Base-by-base conservation (phyloP, 768 basidiomycete species). In the Porphyrellus cyaneotinctus region DNA sequence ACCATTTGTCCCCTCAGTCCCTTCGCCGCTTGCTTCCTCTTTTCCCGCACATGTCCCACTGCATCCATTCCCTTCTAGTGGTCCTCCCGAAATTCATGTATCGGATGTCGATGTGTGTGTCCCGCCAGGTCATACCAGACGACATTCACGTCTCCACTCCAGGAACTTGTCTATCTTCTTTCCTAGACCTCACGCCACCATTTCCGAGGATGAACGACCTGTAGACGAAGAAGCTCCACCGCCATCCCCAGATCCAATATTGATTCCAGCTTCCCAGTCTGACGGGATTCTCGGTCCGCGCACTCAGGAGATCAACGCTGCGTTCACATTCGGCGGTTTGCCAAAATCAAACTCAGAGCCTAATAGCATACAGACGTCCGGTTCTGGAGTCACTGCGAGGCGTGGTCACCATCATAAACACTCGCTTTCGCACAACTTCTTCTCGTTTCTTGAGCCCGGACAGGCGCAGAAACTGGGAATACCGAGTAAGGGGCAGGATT, bases 131-230 rank as follows among this genome's bases (percentile, higher is more conserved):
- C 69, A 70, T 10, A 66, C 49, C n/a, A 64, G 76, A 41, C 60
- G 76, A 39, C 91, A 93, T 68, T 71, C 81, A 4, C 80, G 91
- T 2, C 74, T 95, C 17, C 93, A 97, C 64, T 94, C 93, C 0
- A 83, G 93, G 42, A 97, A 97, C 63, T 74, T 97, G 3, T 95
- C 92, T 1, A 76, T 95, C 17, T 95, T 87, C 77, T 97, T 97
- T 61, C 94, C 94, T 15, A 80, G 84, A 31, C 80, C 83, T 0
- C 72, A 78, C 0, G 74, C 78, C 9, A 75, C 83, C 14, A 90
- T 89, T 39, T 75, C 81, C 5, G 87, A 91, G 67, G 85, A 88
- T 62, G 83, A 81, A 30, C 61, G 78, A 4, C 72, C 62, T 12
- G 57, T 66, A 9, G 77, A 78, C 37, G 73, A 76, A 46, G 75